Conservation (phyloP, 495 filamentous ascomycete genomes). For the Penicillium diatomitis region DNA sequence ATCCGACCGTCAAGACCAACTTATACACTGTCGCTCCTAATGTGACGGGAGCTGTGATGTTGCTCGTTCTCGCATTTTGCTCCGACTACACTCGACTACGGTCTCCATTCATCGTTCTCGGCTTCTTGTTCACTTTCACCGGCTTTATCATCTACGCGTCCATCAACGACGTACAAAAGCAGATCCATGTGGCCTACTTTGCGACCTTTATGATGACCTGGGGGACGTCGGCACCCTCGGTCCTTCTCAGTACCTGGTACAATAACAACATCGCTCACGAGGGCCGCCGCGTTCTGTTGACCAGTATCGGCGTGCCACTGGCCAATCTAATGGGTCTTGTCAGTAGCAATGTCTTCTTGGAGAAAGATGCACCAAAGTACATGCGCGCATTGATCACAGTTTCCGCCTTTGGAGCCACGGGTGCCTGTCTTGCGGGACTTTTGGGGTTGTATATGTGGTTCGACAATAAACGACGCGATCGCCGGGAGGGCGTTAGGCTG, state of each 20-base stretch:
- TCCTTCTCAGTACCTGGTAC: conserved; percentile 50
- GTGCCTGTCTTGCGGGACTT: conserved; percentile 44
- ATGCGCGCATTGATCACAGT: conserved; percentile 64
- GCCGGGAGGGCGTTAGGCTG: conserved; percentile 47
- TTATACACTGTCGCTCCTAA: conserved; percentile 68
- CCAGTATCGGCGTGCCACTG: conserved; percentile 59
- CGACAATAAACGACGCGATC: conserved; percentile 59
- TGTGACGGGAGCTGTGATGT: conserved; percentile 52
- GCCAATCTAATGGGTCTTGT: conserved; percentile 73
- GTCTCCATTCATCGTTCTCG: conserved; percentile 62
- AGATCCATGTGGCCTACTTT: conserved; percentile 59
- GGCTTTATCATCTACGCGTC: conserved; percentile 64
- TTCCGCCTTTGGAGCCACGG: conserved; percentile 57
- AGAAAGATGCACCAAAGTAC: conserved; percentile 60
- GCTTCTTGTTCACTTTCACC: conserved; percentile 59
- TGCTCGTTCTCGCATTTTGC: conserved; percentile 56
- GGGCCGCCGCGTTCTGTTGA: conserved; percentile 55
- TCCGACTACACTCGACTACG: conserved; percentile 53
- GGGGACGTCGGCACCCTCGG: conserved; percentile 40
- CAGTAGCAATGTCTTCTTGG: conserved; percentile 58
- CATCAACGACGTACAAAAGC: conserved; percentile 42
- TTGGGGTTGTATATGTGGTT: conserved; percentile 58
- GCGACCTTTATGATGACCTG: conserved; percentile 78
- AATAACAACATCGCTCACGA: conserved; percentile 74
- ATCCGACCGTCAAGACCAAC: conserved; percentile 58